A percentile compares a stretch with the other conserved stretches of the same genome.
phyloP scores from a whole-genome alignment of 139 green algal genomes.

The Chlorella sp. region DNA sequence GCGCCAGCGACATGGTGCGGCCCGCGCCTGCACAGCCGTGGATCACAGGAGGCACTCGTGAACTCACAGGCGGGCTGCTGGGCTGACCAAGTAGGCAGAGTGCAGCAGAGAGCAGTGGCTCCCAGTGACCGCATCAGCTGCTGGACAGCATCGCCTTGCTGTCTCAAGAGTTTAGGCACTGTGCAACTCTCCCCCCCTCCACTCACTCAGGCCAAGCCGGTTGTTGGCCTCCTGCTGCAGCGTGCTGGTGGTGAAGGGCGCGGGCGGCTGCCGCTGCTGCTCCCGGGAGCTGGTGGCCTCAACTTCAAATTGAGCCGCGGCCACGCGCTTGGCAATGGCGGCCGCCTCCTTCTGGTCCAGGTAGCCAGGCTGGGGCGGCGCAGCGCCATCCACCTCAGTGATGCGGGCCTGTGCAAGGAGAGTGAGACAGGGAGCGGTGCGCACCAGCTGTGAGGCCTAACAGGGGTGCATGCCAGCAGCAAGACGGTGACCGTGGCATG shows the following conservation, averaged over 20 bases:
- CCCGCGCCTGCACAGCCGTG: slow-evolving; percentile 38
- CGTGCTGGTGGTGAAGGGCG: slow-evolving; percentile 90
- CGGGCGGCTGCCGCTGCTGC: slow-evolving; percentile 58
- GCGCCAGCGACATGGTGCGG: slow-evolving; percentile 88
- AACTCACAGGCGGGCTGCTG: too few relatives aligned
- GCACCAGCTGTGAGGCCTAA: too few relatives aligned
- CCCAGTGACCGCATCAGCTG: too few relatives aligned
- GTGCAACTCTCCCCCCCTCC: neutral
- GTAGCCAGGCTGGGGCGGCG: slow-evolving; percentile 57
- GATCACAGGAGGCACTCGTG: too few relatives aligned
- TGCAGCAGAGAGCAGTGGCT: too few relatives aligned
- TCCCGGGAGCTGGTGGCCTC: slow-evolving; percentile 39
- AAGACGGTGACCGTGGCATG: too few relatives aligned
- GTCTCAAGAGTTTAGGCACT: too few relatives aligned
- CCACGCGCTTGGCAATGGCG: slow-evolving; percentile 40
- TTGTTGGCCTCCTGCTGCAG: slow-evolving; percentile 89
- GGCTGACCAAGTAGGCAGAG: too few relatives aligned
- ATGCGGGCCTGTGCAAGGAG: slow-evolving; percentile 34
- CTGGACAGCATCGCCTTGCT: too few relatives aligned
- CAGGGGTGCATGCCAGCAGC: too few relatives aligned
- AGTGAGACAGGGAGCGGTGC: too few relatives aligned
- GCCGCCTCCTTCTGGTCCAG: slow-evolving; percentile 43
- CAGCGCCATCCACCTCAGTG: slow-evolving; percentile 54
- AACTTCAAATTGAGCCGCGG: slow-evolving; percentile 43
- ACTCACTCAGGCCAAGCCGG: slow-evolving; percentile 73